Base-by-base conservation (phyloP, 495 filamentous ascomycete genomes). In the Xylaria flabelliformis region DNA sequence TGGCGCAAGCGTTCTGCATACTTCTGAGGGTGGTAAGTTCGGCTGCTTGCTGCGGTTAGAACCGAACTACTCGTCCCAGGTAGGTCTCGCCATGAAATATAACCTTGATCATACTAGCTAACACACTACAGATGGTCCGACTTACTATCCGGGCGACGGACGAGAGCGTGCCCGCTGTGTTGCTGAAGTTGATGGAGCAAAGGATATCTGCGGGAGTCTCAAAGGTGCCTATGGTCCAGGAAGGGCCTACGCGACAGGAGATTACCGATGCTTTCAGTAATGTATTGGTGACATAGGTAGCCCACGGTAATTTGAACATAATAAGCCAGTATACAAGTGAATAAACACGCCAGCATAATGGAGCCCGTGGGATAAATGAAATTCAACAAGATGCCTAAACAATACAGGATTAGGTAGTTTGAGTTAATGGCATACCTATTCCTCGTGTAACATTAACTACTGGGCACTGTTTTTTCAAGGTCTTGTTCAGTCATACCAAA, bases 131-230 rank as follows among this genome's bases (percentile, higher is more conserved):
- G 96, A 97, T 97, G 93, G 92, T 95, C 74, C 94, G 97, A 19
- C 86, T 97, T 67, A 99, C 97, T 4, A 92, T 99, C 72, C 87
- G 97, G 64, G 97, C 97, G 15, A 99, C 97, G 3, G 94, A 98
- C 73, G 97, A 98, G 74, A 85, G 82, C 15, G 91, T 98, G 3
- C 94, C 96, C 17, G 90, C 91, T 15, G 85, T 93, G 39, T 76
- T 99, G 67, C 83, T 93, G 72, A 95, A 92, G 77, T 80, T 93
- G 65, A 97, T 98, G 93, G 92, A 96, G 78, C 93, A 95, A 75
- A 85, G 89, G 71, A 81, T 98, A 61, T 85, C 90, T 29, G 68
- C 73, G 32, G 87, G 87, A 3, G 70, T 85, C 48, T 84, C 85
- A 44, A 88, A 81, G 50, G 61, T 58, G 29, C 76, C 77, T 12